Conservation (phyloP, 1,284 basidiomycete species). For the Coniferiporia weirii region DNA sequence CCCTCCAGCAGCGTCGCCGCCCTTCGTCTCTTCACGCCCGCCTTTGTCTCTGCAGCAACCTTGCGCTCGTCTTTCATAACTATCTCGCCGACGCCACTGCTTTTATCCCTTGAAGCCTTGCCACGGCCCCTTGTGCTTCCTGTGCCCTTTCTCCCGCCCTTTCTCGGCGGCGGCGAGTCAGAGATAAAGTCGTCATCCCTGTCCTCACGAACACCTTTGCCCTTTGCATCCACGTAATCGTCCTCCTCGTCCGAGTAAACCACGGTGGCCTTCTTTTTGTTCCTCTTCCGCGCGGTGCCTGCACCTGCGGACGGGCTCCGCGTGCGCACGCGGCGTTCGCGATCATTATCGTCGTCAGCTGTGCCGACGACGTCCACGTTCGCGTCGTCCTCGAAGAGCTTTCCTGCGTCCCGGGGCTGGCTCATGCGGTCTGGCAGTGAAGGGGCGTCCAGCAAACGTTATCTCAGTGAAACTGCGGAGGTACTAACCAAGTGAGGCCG, state of each 20-base stretch:
- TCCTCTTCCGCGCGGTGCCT: background rate
- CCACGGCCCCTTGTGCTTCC: conserved; percentile 23
- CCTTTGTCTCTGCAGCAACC: conserved; percentile 12
- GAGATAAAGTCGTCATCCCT: conserved; percentile 35
- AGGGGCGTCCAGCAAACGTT: background rate
- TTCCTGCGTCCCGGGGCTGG: conserved; percentile 5
- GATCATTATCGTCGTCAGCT: background rate
- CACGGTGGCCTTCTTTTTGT: conserved; percentile 17
- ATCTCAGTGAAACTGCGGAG: background rate
- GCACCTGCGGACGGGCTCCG: background rate
- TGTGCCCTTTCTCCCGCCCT: conserved; percentile 24
- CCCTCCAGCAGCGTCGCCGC: conserved; percentile 7
- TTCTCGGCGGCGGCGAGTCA: conserved; percentile 24
- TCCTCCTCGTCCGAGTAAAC: conserved; percentile 26
- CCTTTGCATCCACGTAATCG: conserved; percentile 14
- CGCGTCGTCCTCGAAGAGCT: conserved; percentile 11
- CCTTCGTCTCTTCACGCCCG: conserved; percentile 9
- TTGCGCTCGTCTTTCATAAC: conserved; percentile 39
- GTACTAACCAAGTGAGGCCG: background rate
- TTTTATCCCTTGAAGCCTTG: conserved; percentile 26
- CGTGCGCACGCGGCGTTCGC: conserved; percentile 1
- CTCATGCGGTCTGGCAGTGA: background rate
- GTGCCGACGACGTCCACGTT: conserved; percentile 15
- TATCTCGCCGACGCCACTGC: conserved; percentile 28
- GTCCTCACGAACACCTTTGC: conserved; percentile 16